Evolutionary conservation across 1,284 basidiomycete genomes (phyloP), one percentile per base, ranked within the genome.

Genomic region (Ganoderma multipileum): DNA sequence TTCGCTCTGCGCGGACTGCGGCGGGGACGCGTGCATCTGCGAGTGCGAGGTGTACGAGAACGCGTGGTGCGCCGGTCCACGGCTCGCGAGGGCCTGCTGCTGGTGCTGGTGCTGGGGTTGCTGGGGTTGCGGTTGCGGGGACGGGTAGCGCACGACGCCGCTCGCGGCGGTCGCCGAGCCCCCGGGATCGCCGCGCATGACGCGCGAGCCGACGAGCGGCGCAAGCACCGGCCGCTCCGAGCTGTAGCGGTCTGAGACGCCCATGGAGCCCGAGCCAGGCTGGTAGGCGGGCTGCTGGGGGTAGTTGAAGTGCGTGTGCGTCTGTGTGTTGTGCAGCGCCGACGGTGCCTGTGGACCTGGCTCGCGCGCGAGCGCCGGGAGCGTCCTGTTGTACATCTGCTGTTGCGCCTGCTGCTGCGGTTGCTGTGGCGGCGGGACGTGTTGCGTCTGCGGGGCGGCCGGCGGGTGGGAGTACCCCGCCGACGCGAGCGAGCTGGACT

Each of bases 221-320:
- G 76, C 73, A 33, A 76, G 73, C 12, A 72, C 68, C 16, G 72
- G 74, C 28, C 71, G 74, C 55, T 74, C 72, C 42, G 75, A 76
- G 28, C 57, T 61, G 66, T 54, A 50, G 42, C 55, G 61, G 28
- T 61, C 44, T 1, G 23, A 23, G 9, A 39, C 33, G 23, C 58
- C 58, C 38, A 69, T 61, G 26, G 55, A 50, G 63, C 61, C 50
- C 39, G 54, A 36, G 57, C 57, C 50, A 26, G 55, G 14, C 33
- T 61, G 63, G 50, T 64, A 65, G 33, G 70, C 30, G 18, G 54
- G 18, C 42, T 64, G 33, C 28, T 52, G 63, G 6, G 66, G 38
- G 60, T 72, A 70, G 20, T 54, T 63, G 65, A 65, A 70, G 39
- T 68, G 68, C 47, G 62, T 66, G 18, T 59, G 59, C 47, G 62